Evolutionary conservation across 164 flowering plant genomes (phyloP).

Genomic region (Vitis amurensis): DNA sequence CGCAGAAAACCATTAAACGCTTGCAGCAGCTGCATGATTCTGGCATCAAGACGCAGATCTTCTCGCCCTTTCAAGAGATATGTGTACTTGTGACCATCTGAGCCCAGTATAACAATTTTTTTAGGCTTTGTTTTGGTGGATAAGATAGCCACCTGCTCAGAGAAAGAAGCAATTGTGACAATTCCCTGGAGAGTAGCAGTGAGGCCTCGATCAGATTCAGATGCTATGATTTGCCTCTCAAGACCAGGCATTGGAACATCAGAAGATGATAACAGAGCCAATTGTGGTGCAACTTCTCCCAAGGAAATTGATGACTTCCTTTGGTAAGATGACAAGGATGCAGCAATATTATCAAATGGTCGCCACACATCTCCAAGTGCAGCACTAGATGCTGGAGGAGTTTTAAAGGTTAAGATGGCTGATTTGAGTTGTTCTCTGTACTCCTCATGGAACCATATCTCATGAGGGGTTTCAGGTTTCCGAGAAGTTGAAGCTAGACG

Average conservation of each 20-base stretch:
- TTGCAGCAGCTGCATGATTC: constrained; percentile 96
- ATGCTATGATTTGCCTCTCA: constrained; percentile 63
- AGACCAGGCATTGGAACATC: constrained; percentile 99
- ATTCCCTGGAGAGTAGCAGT: constrained; percentile 49
- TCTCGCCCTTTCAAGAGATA: constrained; percentile 96
- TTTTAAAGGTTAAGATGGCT: constrained; percentile 71
- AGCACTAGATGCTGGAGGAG: constrained; percentile 74
- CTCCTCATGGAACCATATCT: constrained; percentile 79
- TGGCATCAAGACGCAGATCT: constrained; percentile 97
- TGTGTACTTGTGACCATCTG: constrained; percentile 87
- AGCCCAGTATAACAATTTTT: constrained; percentile 76
- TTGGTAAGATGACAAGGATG: constrained; percentile 82
- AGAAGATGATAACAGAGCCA: constrained; percentile 71
- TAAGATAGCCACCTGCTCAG: constrained; percentile 67
- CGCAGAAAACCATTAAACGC: constrained; percentile 76
- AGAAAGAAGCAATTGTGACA: constrained; percentile 84
- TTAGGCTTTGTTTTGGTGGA: constrained; percentile 97
- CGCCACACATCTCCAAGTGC: constrained; percentile 92
- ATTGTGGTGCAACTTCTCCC: constrained; percentile 83
- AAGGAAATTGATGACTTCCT: constrained; percentile 77
- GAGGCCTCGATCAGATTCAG: constrained; percentile 50
- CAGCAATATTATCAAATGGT: constrained; percentile 79
- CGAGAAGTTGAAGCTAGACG: constrained; percentile 90
- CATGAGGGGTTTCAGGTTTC: constrained; percentile 94
- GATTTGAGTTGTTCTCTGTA: constrained; percentile 70